phyloP scores from a whole-genome alignment of 345 rosid genomes.

The Rhodamnia rubescens region DNA sequence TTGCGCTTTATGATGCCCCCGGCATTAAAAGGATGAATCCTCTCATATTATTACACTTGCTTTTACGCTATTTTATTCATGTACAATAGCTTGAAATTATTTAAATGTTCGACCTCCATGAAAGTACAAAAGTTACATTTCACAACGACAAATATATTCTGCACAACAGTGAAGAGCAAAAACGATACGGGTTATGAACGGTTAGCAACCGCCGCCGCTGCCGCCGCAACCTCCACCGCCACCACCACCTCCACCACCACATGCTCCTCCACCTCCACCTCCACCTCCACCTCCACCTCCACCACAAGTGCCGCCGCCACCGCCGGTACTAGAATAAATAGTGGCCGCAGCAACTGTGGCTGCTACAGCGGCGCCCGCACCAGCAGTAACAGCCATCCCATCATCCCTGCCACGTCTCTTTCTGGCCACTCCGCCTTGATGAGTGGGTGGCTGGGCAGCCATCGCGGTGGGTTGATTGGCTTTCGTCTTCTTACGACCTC shows the following conservation, averaged over 20 bases:
- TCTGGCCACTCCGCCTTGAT: not conserved
- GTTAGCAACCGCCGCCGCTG: not conserved
- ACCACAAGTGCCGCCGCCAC: not conserved
- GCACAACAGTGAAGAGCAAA: not conserved
- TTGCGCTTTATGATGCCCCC: too few species aligned
- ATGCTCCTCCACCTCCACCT: too few species aligned
- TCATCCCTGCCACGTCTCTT: not conserved
- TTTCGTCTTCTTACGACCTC: not conserved
- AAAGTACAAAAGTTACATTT: not conserved
- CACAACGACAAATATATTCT: not conserved
- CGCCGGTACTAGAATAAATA: not conserved
- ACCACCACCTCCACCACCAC: rapidly evolving
- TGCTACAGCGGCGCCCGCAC: not conserved
- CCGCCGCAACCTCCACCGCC: too few species aligned
- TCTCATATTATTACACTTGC: not conserved
- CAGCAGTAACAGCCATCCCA: not conserved
- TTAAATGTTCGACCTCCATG: rapidly evolving
- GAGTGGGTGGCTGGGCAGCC: not conserved
- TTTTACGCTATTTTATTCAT: too few species aligned
- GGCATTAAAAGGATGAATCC: not conserved
- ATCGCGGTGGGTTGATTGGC: not conserved
- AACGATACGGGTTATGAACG: not conserved
- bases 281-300: not conserved
- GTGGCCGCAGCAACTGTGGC: not conserved
- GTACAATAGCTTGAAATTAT: not conserved